These are phyloP conservation scores for Yamadazyma spencermartinsiae DNA, from an alignment of 1,139 yeast species.

Conservation along the genomic window DNA sequence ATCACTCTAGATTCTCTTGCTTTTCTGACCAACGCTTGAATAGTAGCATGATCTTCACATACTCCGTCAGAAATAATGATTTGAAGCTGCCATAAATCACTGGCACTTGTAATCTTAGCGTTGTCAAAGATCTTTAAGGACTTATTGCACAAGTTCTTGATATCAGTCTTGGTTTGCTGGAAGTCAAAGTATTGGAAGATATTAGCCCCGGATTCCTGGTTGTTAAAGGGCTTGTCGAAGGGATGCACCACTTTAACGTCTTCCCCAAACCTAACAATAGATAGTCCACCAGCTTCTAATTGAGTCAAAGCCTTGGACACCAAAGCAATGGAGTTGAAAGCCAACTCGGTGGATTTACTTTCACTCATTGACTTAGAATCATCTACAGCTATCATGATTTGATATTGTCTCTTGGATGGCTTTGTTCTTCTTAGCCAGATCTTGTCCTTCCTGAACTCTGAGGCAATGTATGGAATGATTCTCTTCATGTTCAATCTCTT, in stretches of 20 bases:
- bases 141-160: constrained; percentile 66
- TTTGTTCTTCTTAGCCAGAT: constrained; percentile 98
- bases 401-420: constrained; percentile 96
- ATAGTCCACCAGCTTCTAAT: constrained; percentile 90
- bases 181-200: constrained; percentile 90
- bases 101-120: constrained; percentile 55
- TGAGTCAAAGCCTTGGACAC: constrained; percentile 94
- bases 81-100: constrained; percentile 90
- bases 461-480: constrained; percentile 96
- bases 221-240: constrained; percentile 77
- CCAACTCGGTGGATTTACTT: constrained; percentile 83
- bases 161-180: constrained; percentile 85
- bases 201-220: constrained; percentile 77
- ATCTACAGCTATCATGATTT: constrained; percentile 96
- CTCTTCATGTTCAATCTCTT: constrained; percentile 96
- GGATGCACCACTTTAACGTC: constrained; percentile 83
- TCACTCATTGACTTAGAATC: constrained; percentile 98
- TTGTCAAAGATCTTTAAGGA: constrained; percentile 76
- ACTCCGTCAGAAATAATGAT: constrained; percentile 95
- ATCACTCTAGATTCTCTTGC: constrained; percentile 92
- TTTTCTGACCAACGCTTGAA: constrained; percentile 79
- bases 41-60: constrained; percentile 87
- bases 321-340: constrained; percentile 91
- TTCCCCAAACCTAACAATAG: constrained; percentile 90
- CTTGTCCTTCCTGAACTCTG: constrained; percentile 95